phyloP scores from a whole-genome alignment of 2,329 filamentous ascomycete species.

The Xylariomycetidae sp. region DNA sequence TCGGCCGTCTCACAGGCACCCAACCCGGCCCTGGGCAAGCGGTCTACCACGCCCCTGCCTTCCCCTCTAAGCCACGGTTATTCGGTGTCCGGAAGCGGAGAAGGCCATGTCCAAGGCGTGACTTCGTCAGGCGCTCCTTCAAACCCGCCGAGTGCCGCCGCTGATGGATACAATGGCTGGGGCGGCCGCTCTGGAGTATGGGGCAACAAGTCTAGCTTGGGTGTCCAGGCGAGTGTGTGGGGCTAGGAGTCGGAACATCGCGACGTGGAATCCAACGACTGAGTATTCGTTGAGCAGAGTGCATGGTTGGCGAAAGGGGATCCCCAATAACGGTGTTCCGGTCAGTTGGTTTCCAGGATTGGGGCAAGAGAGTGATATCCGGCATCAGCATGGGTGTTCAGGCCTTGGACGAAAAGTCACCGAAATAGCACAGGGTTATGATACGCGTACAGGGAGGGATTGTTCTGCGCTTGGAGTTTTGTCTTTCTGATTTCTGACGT shows the following conservation, averaged over 20 bases:
- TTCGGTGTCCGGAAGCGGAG: conserved; percentile 43
- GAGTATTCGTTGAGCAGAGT: conserved; percentile 3
- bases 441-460: conserved; percentile 15
- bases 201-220: conserved; percentile 75
- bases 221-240: conserved; percentile 91
- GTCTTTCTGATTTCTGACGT: conserved; percentile 7
- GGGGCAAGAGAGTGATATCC: conserved; percentile 24
- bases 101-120: conserved; percentile 35
- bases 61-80: conserved; percentile 78
- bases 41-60: conserved; percentile 83
- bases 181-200: conserved; percentile 75
- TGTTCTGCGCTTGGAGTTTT: conserved; percentile 13
- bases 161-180: conserved; percentile 59
- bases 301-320: conserved; percentile 5
- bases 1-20: conserved; percentile 46
- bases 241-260: conserved; percentile 47
- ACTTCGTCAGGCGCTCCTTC: conserved; percentile 45
- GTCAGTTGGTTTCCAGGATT: conserved; percentile 24
- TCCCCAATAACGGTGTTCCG: conserved; percentile 28
- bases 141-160: conserved; percentile 45
- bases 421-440: conserved; percentile 21
- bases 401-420: conserved; percentile 24
- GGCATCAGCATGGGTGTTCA: conserved; percentile 32
- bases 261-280: conserved; percentile 6
- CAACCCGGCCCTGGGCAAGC: conserved; percentile 64